Conservation (phyloP, 2,329 filamentous ascomycete genomes). For the Apiospora aurea region DNA sequence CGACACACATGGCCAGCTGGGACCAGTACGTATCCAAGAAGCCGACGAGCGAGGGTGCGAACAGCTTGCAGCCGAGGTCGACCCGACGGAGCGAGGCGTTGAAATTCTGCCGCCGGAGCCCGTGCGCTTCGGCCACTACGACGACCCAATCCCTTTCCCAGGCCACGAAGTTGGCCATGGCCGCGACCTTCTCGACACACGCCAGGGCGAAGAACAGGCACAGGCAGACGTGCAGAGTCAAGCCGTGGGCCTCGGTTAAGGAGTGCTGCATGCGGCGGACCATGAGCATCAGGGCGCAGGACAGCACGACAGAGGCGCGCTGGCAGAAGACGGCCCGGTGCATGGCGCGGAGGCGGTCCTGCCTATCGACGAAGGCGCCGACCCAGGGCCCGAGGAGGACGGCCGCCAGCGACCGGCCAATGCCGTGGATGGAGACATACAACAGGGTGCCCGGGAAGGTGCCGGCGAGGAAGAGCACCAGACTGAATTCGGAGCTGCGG, state of each 20-base stretch:
- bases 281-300: constrained; percentile 15
- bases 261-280: constrained; percentile 7
- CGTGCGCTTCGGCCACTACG: constrained; percentile 9
- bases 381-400: constrained; percentile 12
- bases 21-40: constrained; percentile 17
- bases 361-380: constrained; percentile 6
- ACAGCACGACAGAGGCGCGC: constrained; percentile 9
- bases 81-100: constrained; percentile 10
- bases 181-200: constrained; percentile 1
- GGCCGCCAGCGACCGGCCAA: constrained; percentile 18
- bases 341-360: constrained; percentile 5
- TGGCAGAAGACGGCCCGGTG: constrained; percentile 8
- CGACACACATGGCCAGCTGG: background rate
- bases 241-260: background rate
- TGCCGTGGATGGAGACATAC: constrained; percentile 19
- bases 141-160: constrained; percentile 11
- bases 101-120: constrained; percentile 9
- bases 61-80: constrained; percentile 13
- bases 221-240: background rate
- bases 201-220: constrained; percentile 9
- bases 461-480: constrained; percentile 19
- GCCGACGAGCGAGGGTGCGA: constrained; percentile 1
- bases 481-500: constrained; percentile 19
- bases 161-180: constrained; percentile 12
- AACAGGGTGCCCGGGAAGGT: constrained; percentile 15